Evolutionary conservation across 345 rosid species (phyloP), one percentile per base, ranked within the genome.

Genomic region (Raphanus sativus): DNA sequence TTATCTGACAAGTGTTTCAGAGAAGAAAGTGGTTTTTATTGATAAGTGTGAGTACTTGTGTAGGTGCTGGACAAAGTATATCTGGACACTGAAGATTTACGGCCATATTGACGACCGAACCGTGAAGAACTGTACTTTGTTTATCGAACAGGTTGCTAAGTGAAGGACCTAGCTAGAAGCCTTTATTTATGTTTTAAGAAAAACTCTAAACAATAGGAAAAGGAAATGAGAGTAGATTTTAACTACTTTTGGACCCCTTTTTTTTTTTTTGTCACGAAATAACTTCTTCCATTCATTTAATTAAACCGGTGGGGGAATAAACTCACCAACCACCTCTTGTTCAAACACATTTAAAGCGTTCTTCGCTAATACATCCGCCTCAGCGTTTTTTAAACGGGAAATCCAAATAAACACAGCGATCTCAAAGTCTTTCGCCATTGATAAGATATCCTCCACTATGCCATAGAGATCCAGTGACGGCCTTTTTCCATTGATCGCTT

Each of bases 51-150:
- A 48, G 40, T 54, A 34, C 29, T 62, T 81, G 61, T 81, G 52
- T 83, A 91, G 98, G 97, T 92, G 98, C 80, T 95, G 97, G 98
- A 89, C 89, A 80, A 65, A 92, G 80, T 90, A 90, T 71, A 89
- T 95, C 96, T 85, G 91, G 78, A 94, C 92, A 81, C 89, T 94
- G 13, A 92, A 97, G 98, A 94, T 90, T 81, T 98, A 92, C 2
- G 98, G 98, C 38, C 92, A 89, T 74, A 98, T 92, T 65, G 99
- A 90, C 11, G 89, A 89, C 13, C 11, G 75, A 75, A 85, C 89
- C 9, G 88, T 95, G 94, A 92, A 90, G 90, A 95, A 82, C 87
- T 95, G 98, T 77, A 95, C 77, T 65, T 11, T 61, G 66, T 85
- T 86, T 65, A 89, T 95, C 3, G 86, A 90, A 80, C 71, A 82